Percentiles rank a stretch among this genome's conserved stretches.
phyloP scores from a whole-genome alignment of 176 grass and related monocot species.

The Bolboschoenus planiculmis region DNA sequence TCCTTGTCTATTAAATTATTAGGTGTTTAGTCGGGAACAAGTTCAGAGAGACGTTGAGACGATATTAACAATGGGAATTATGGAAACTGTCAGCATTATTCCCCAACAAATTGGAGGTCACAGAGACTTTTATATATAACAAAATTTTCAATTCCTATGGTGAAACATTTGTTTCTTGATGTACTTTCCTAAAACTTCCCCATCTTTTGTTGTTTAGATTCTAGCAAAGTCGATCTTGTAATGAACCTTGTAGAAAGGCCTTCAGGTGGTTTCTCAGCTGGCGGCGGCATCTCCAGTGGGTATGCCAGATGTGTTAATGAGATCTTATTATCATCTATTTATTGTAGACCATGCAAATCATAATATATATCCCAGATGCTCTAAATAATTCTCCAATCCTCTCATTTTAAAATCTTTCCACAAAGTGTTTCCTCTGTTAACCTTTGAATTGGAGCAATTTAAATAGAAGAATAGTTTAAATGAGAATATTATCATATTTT shows the following conservation, averaged over 20 bases:
- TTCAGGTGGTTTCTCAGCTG: slow-evolving; percentile 97
- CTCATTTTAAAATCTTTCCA: not conserved
- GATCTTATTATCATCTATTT: not conserved
- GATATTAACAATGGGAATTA: slow-evolving; percentile 98
- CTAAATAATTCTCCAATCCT: not conserved
- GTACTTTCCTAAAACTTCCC: not conserved
- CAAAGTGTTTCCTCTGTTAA: not conserved
- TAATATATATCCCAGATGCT: not conserved
- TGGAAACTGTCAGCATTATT: slow-evolving; percentile 96
- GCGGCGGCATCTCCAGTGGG: slow-evolving; percentile 98
- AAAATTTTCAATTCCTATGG: slow-evolving; percentile 16
- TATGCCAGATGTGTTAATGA: slow-evolving; percentile 27
- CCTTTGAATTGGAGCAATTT: not conserved
- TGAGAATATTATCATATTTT: not conserved
- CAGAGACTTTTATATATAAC: not conserved
- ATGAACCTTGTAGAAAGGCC: slow-evolving; percentile 99
- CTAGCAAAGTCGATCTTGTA: slow-evolving; percentile 88
- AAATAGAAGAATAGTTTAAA: not conserved
- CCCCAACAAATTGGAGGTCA: slow-evolving; percentile 79
- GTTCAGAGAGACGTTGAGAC: slow-evolving; percentile 96
- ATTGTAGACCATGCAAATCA: not conserved
- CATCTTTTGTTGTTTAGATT: slow-evolving; percentile 50
- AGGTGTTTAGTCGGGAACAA: slow-evolving; percentile 87
- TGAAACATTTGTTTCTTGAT: not conserved
- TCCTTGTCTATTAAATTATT: slow-evolving; percentile 31